phyloP scores from a whole-genome alignment of 176 grass and related monocot species.

The Coix lacrymajobi region DNA sequence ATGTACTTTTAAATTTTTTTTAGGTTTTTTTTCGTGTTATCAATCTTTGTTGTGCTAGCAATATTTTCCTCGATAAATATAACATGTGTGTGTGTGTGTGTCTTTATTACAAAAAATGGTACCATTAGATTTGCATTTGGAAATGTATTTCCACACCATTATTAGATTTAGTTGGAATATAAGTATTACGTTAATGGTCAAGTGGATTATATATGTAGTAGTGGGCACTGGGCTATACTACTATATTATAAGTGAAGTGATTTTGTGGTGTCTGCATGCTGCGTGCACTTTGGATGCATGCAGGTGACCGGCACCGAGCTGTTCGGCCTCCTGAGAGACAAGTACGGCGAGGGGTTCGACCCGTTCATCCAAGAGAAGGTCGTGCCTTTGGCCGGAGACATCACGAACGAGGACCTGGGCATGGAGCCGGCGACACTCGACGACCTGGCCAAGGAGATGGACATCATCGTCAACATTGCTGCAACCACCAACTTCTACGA shows the following conservation, averaged over 20 bases:
- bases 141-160: no score
- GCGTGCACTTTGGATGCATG: background rate
- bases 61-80: no score
- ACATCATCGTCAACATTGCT: constrained; percentile 65
- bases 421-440: constrained; percentile 23
- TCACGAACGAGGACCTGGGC: constrained; percentile 43
- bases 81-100: no score
- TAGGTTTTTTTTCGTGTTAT: no score
- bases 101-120: no score
- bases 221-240: background rate
- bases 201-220: background rate
- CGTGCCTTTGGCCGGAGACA: constrained; percentile 60
- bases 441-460: constrained; percentile 40
- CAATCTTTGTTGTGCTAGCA: no score
- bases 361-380: constrained; percentile 52
- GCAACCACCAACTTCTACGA: constrained; percentile 75
- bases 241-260: background rate
- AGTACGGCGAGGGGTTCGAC: constrained; percentile 45
- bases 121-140: no score
- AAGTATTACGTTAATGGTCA: no score
- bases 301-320: constrained; percentile 63
- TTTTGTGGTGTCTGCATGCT: background rate
- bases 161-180: no score
- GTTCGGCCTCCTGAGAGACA: constrained; percentile 56
- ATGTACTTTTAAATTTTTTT: no score